Evolutionary conservation across 116 monocot genomes (phyloP), one percentile per base, ranked within the genome.

Genomic region (Dioscorea cayenensis): DNA sequence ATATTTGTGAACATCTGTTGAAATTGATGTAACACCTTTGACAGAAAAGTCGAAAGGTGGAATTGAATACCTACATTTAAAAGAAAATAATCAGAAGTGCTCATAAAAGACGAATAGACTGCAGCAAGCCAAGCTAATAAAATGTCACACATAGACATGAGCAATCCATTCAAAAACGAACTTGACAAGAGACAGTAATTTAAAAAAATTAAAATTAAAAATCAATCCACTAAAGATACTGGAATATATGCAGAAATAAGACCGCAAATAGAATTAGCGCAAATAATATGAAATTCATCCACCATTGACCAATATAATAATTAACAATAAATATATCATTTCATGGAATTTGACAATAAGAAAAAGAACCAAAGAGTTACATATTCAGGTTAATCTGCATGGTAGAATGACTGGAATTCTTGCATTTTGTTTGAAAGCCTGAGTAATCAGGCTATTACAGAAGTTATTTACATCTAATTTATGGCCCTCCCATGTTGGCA

Each of bases 1-100:
- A 85, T 99, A 99, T 80, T 99, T 99, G 85, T 99, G 99, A 12
- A 99, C 99, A 84, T 99, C 99, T 20, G 87, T 73, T 36, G 99
- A 99, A 71, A 99, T 94, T 68, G 99, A 99, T 29, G 99, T 99
- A 74, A 99, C 99, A 29, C 99, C 99, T 79, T 77, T 85, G 49
- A 99, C 99, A 82, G 81, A 87, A 84, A 99, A 99, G 75, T 99
- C 99, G 76, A 99, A 99, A 67, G 94, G 87, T 48, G 87, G 89
- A 78, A 99, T 82, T 23, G 99, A 84, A 51, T 99, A 99, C 81
- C 99, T 99, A 67, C 65, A 83, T 62, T 11, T 66, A 50, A 68
- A 22, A 27, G 68, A 25, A 50, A 62, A 27, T 11, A 62, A 62
- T 62, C 25, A 62, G 8, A 60, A 60, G 62, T 59, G 4, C 43